Conservation (phyloP, 257 asterid genomes). For the Solanum stenotomum region DNA sequence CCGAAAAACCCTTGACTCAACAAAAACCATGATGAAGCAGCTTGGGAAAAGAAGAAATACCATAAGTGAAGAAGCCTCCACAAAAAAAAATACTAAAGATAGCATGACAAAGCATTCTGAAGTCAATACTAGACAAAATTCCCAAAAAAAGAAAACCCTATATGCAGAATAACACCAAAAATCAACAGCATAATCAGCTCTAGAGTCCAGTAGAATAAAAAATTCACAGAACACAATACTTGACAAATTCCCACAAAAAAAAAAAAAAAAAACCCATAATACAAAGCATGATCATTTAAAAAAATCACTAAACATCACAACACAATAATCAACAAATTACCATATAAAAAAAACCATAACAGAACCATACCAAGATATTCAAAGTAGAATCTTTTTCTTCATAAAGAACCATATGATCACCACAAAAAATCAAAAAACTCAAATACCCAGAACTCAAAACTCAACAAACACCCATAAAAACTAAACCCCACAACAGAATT, state of each 20-base stretch:
- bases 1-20: not conserved
- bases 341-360: not conserved
- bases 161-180: not conserved
- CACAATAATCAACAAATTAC: not conserved
- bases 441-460: not conserved
- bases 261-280: not conserved
- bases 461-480: not conserved
- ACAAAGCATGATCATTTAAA: not conserved
- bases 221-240: not conserved
- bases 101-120: not conserved
- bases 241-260: not conserved
- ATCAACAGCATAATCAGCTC: not conserved
- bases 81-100: not conserved
- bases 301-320: not conserved
- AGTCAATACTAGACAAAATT: not conserved
- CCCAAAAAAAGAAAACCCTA: not conserved
- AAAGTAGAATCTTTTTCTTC: not conserved
- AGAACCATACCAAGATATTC: not conserved
- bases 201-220: not conserved
- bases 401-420: not conserved
- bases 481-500: not conserved
- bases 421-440: not conserved
- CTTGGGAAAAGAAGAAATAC: not conserved
- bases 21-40: not conserved
- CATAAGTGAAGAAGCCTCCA: not conserved